phyloP scores from a whole-genome alignment of 257 asterid species.

The Lavandula angustifolia region DNA sequence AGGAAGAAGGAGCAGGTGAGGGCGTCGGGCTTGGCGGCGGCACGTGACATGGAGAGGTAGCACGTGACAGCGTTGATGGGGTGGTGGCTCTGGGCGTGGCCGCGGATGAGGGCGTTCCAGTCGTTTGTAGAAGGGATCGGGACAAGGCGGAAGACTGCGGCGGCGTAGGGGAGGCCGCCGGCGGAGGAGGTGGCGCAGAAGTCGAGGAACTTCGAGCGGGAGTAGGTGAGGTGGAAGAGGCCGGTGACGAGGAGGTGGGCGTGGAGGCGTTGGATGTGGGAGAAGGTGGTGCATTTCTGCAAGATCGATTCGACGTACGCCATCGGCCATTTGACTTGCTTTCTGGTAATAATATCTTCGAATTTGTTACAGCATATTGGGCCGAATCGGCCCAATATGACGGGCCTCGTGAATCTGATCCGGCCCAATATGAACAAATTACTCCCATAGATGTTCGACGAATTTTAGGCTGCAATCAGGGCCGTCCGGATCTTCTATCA shows the following conservation, averaged over 20 bases:
- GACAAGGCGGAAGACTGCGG: constrained; percentile 52
- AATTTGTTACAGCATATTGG: too few species aligned
- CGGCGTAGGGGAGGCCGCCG: constrained; percentile 59
- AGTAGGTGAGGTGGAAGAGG: constrained; percentile 45
- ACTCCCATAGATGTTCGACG: too few species aligned
- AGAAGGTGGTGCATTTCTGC: constrained; percentile 53
- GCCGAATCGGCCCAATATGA: too few species aligned
- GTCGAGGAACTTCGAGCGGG: constrained; percentile 78
- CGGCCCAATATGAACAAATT: too few species aligned
- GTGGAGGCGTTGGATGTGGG: constrained; percentile 67
- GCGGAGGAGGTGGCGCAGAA: constrained; percentile 59
- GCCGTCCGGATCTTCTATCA: too few species aligned
- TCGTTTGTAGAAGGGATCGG: constrained; percentile 67
- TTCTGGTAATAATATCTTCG: too few species aligned
- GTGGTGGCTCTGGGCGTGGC: constrained; percentile 68
- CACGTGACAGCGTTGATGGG: constrained; percentile 59
- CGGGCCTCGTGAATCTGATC: too few species aligned
- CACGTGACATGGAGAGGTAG: constrained; percentile 68
- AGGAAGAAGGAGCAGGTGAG: constrained; percentile 87
- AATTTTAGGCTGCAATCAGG: too few species aligned
- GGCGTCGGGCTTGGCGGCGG: constrained; percentile 61
- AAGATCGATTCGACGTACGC: constrained; percentile 60
- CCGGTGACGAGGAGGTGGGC: constrained; percentile 73
- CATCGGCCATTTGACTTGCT: constrained; percentile 36
- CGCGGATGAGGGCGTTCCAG: constrained; percentile 94